A percentile compares a stretch with the other conserved stretches of the same genome.
phyloP scores from a whole-genome alignment of 1,139 yeast genomes.

The Yamadazyma trypodendri region DNA sequence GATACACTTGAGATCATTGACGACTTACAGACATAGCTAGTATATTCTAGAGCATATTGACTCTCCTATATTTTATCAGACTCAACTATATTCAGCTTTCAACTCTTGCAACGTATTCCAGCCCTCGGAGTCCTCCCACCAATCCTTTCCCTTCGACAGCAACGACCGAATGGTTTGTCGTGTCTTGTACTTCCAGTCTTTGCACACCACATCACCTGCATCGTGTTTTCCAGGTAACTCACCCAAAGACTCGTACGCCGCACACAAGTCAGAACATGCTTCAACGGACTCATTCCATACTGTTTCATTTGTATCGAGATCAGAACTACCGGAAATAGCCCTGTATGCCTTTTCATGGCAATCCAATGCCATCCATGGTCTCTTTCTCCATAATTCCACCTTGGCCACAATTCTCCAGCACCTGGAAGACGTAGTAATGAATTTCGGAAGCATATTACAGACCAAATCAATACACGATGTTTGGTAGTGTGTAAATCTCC shows the following conservation, averaged over 20 bases:
- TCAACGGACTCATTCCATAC: slow-evolving; percentile 83
- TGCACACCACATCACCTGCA: slow-evolving; percentile 81
- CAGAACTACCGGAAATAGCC: slow-evolving; percentile 64
- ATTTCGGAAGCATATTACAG: slow-evolving; percentile 62
- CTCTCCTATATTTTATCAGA: too few relatives aligned
- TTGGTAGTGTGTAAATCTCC: slow-evolving; percentile 57
- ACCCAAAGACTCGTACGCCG: slow-evolving; percentile 87
- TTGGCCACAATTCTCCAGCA: slow-evolving; percentile 83
- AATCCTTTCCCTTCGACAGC: slow-evolving; percentile 73
- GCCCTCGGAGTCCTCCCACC: slow-evolving; percentile 80
- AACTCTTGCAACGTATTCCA: slow-evolving; percentile 65
- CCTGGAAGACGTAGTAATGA: slow-evolving; percentile 68
- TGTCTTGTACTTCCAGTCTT: slow-evolving; percentile 89
- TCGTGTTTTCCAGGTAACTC: slow-evolving; percentile 83
- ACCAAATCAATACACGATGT: slow-evolving; percentile 66
- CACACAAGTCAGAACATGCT: slow-evolving; percentile 73
- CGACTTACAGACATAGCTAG: slow-evolving; percentile 16
- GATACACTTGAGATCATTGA: slow-evolving; percentile 29
- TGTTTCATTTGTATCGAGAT: slow-evolving; percentile 57
- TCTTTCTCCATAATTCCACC: slow-evolving; percentile 83
- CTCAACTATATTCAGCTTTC: slow-evolving; percentile 33
- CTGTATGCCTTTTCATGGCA: slow-evolving; percentile 87
- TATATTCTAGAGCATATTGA: too few relatives aligned
- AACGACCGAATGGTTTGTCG: slow-evolving; percentile 68
- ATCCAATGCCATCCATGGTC: slow-evolving; percentile 86